Percentiles rank a stretch among this genome's conserved stretches.
phyloP scores from a whole-genome alignment of 2,329 filamentous ascomycete genomes.

The Fusarium sp. region DNA sequence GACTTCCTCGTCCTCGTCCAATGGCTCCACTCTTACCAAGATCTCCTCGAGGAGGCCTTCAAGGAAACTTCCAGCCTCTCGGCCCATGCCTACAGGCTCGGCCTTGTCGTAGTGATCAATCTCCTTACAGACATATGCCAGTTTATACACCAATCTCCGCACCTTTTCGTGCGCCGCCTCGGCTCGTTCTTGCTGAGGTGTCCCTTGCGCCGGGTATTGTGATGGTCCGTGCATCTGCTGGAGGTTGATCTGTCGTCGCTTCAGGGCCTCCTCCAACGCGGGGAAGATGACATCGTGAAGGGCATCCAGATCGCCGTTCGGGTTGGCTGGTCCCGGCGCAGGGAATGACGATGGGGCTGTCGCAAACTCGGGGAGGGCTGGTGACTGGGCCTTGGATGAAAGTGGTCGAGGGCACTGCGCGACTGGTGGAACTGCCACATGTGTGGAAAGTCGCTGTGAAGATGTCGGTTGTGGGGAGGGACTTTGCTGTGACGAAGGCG shows the following conservation, averaged over 20 bases:
- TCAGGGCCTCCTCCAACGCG: constrained; percentile 89
- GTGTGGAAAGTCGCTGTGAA: constrained; percentile 37
- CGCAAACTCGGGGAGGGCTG: constrained; percentile 47
- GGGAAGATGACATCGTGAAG: constrained; percentile 93
- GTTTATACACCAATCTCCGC: constrained; percentile 82
- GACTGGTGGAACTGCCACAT: constrained; percentile 20
- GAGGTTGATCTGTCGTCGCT: constrained; percentile 76
- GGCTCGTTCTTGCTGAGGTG: constrained; percentile 75
- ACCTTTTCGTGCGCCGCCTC: constrained; percentile 85
- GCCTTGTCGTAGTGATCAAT: constrained; percentile 90
- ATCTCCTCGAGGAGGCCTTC: constrained; percentile 96
- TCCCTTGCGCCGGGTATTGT: constrained; percentile 56
- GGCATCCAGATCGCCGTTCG: constrained; percentile 82
- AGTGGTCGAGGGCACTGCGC: constrained; percentile 41
- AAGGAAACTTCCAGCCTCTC: constrained; percentile 87
- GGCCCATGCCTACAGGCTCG: constrained; percentile 92
- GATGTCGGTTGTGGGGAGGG: constrained; percentile 44
- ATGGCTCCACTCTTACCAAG: constrained; percentile 88
- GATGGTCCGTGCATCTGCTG: constrained; percentile 62
- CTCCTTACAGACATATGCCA: constrained; percentile 86
- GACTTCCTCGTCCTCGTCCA: constrained; percentile 75
- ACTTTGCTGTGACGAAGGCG: constrained; percentile 45
- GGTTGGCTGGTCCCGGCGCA: constrained; percentile 66
- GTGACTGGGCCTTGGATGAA: constrained; percentile 49
- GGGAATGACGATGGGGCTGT: constrained; percentile 64